A percentile compares a stretch with the other conserved stretches of the same genome.
Evolutionary conservation across 805 yeast genomes (phyloP).

Genomic region (Jamesozyma lodderae): DNA sequence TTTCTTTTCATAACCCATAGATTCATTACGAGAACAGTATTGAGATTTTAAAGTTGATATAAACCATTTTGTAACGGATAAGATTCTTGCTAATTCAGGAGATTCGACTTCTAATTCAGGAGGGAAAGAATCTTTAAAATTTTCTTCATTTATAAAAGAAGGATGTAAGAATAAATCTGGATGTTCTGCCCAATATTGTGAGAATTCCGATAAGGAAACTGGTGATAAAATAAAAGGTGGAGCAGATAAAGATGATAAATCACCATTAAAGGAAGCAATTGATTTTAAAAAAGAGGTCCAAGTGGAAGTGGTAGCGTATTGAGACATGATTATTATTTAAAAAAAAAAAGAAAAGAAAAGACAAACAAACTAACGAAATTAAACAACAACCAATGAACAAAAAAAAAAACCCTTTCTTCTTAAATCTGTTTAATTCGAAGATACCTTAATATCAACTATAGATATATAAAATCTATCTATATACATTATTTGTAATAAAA

Average conservation of each 20-base stretch:
- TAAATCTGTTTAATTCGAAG: too few species aligned
- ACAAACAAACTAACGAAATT: too few species aligned
- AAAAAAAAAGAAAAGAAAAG: background rate
- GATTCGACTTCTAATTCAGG: constrained; percentile 37
- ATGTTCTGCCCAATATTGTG: constrained; percentile 94
- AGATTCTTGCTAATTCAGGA: constrained; percentile 42
- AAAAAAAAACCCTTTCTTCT: too few species aligned
- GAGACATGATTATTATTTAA: constrained; percentile 19
- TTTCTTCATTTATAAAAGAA: constrained; percentile 31
- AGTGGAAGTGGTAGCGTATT: constrained; percentile 39
- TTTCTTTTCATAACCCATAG: constrained; percentile 92
- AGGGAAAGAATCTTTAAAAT: constrained; percentile 13
- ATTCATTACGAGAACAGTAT: constrained; percentile 85
- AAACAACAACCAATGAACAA: too few species aligned
- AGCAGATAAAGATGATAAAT: constrained; percentile 87
- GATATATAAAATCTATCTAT: too few species aligned
- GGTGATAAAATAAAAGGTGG: constrained; percentile 96
- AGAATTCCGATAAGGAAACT: constrained; percentile 79
- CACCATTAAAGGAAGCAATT: constrained; percentile 89
- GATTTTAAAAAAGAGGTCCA: constrained; percentile 93
- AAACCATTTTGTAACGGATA: constrained; percentile 86
- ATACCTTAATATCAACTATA: too few species aligned
- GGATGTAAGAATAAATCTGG: constrained; percentile 78
- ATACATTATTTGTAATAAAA: too few species aligned
- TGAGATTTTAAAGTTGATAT: constrained; percentile 86